A percentile compares a stretch with the other conserved stretches of the same genome.
phyloP scores from a whole-genome alignment of 495 filamentous ascomycete species.

The Halenospora varia region DNA sequence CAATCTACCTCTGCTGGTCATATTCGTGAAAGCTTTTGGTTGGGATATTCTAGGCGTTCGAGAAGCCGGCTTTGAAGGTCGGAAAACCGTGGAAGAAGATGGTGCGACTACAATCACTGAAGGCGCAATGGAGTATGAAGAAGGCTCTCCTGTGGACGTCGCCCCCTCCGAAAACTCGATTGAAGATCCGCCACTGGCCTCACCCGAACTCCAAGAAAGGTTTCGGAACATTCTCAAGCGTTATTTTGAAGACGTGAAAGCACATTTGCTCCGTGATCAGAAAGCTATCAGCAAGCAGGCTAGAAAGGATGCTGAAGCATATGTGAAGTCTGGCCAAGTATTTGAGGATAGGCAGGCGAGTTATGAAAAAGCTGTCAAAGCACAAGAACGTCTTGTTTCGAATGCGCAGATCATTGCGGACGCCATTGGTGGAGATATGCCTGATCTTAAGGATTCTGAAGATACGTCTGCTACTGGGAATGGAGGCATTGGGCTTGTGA shows the following conservation, averaged over 20 bases:
- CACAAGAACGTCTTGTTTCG: constrained; percentile 82
- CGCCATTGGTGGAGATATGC: constrained; percentile 88
- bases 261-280: constrained; percentile 84
- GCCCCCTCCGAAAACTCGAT: constrained; percentile 35
- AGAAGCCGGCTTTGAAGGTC: constrained; percentile 60
- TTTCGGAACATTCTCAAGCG: constrained; percentile 85
- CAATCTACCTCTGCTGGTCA: constrained; percentile 84
- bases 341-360: constrained; percentile 97
- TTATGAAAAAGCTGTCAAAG: constrained; percentile 88
- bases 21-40: constrained; percentile 93
- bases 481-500: constrained; percentile 86
- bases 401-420: constrained; percentile 93
- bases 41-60: constrained; percentile 92
- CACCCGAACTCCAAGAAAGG: constrained; percentile 73
- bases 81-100: constrained; percentile 83
- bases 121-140: constrained; percentile 42
- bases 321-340: constrained; percentile 97
- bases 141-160: constrained; percentile 37
- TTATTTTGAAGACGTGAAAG: constrained; percentile 92
- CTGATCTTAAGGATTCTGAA: constrained; percentile 80
- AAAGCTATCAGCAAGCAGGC: constrained; percentile 77
- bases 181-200: constrained; percentile 68
- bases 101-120: constrained; percentile 56
- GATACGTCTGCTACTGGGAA: constrained; percentile 54
- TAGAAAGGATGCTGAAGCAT: constrained; percentile 93